These are phyloP conservation scores for Botryotinia narcissicola DNA, from an alignment of 2,329 filamentous ascomycete species.

Conservation along the genomic window DNA sequence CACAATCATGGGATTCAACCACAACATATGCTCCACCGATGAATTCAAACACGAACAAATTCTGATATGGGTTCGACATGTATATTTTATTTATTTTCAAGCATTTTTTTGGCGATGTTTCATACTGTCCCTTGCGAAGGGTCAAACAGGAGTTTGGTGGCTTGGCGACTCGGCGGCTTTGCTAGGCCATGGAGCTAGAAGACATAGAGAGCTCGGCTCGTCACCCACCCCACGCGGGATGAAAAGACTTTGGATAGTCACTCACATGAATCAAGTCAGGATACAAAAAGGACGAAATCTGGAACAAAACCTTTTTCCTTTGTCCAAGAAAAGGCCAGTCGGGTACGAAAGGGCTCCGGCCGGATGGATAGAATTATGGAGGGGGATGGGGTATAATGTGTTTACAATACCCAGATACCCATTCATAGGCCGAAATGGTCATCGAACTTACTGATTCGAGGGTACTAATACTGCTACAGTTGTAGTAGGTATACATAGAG, in stretches of 20 bases:
- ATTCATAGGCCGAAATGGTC: neutral
- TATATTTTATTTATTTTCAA: neutral
- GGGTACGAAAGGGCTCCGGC: neutral
- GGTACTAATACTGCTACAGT: neutral
- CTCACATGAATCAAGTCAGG: neutral
- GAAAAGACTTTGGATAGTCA: neutral
- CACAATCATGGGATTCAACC: constrained; percentile 34
- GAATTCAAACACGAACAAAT: constrained; percentile 38
- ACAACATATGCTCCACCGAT: constrained; percentile 32
- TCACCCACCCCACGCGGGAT: neutral
- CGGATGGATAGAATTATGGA: neutral
- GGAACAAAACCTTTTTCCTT: neutral
- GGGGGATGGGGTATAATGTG: neutral
- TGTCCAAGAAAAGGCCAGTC: neutral
- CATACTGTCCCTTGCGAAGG: neutral
- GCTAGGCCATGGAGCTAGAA: neutral
- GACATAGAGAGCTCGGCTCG: neutral
- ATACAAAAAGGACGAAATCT: neutral
- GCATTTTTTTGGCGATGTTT: constrained; percentile 10
- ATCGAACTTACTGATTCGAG: neutral
- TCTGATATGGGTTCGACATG: constrained; percentile 23
- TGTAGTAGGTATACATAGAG: neutral
- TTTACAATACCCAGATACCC: neutral
- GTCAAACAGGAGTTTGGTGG: constrained; percentile 3
- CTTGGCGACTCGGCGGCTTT: neutral